Evolutionary conservation across 805 yeast genomes (phyloP).

Genomic region (Yarrowia yakushimensis): DNA sequence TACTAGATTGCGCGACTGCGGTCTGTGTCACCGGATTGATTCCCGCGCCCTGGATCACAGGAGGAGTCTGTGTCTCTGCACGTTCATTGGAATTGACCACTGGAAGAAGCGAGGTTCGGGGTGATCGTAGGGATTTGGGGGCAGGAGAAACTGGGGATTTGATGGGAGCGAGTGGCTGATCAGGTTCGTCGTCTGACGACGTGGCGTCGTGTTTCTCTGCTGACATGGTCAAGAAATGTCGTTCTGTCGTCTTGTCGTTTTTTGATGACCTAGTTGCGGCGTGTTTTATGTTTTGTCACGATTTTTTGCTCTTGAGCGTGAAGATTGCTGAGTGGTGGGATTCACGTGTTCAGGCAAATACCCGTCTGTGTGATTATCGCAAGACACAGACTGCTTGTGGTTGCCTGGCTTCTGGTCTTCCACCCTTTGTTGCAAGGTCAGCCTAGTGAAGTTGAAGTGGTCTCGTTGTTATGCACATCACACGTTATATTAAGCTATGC

Average conservation of each 20-base stretch:
- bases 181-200: background rate
- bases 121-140: background rate
- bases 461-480: conserved; percentile 11
- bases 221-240: background rate
- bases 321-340: too few relatives aligned
- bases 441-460: background rate
- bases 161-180: background rate
- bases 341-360: too few relatives aligned
- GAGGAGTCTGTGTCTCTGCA: background rate
- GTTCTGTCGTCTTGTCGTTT: background rate
- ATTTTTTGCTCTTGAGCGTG: too few relatives aligned
- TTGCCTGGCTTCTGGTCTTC: background rate
- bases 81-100: conserved; percentile 9
- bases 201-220: conserved; percentile 7
- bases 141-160: background rate
- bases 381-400: background rate
- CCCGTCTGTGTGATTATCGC: too few relatives aligned
- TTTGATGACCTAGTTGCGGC: background rate
- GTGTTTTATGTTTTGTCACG: background rate
- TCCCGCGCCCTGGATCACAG: background rate
- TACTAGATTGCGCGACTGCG: background rate
- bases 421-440: background rate
- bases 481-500: conserved; percentile 21
- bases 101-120: background rate
- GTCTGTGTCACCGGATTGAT: background rate